phyloP scores from a whole-genome alignment of 2,329 filamentous ascomycete genomes.

The Trichophyton benhamiae region DNA sequence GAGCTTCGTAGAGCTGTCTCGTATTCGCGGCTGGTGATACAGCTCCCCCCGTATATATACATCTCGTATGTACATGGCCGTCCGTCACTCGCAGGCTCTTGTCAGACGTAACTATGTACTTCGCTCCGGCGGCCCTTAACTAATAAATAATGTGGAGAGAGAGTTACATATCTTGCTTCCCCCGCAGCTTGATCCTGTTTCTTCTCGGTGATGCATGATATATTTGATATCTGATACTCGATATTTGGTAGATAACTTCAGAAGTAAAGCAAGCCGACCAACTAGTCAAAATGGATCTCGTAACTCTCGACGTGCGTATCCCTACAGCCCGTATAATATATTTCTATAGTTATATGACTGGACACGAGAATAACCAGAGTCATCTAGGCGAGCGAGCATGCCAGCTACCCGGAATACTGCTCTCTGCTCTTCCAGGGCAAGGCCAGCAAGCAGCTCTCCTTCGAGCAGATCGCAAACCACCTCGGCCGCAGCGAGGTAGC shows the following conservation, averaged over 20 bases:
- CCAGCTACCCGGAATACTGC: conserved; percentile 58
- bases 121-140: too few species aligned
- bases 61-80: too few species aligned
- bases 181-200: background rate
- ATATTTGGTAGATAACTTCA: background rate
- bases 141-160: too few species aligned
- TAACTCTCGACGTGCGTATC: background rate
- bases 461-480: conserved; percentile 61
- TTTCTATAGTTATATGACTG: background rate
- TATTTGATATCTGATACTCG: background rate
- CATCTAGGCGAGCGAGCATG: conserved; percentile 50
- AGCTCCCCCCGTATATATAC: too few species aligned
- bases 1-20: too few species aligned
- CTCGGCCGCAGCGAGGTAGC: conserved; percentile 73
- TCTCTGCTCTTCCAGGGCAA: conserved; percentile 71
- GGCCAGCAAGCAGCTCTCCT: conserved; percentile 59
- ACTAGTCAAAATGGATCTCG: background rate
- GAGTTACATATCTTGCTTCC: background rate
- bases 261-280: background rate
- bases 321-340: background rate
- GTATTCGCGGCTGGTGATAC: too few species aligned
- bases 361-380: background rate
- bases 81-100: too few species aligned
- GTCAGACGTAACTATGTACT: too few species aligned
- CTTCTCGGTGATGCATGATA: too few species aligned